These are phyloP conservation scores for Plasmopara halstedii DNA, from an alignment of 352 stramenopile genomes.

Conservation along the genomic window DNA sequence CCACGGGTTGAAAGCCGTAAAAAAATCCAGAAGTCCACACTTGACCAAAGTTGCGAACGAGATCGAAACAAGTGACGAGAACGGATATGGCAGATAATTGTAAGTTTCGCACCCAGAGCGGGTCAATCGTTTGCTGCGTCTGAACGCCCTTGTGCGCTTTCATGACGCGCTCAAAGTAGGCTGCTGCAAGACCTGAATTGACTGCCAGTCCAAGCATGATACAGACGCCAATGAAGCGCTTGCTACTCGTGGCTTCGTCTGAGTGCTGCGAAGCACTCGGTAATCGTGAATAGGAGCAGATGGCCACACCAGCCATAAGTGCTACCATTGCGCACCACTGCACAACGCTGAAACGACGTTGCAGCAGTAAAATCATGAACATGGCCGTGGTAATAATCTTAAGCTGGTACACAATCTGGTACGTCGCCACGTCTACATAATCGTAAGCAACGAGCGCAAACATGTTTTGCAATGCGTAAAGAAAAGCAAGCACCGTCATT, in stretches of 20 bases:
- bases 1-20: constrained; percentile 65
- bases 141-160: constrained; percentile 75
- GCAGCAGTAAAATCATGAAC: constrained; percentile 85
- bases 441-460: constrained; percentile 82
- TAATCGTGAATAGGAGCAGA: constrained; percentile 78
- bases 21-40: constrained; percentile 71
- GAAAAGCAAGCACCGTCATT: constrained; percentile 77
- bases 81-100: constrained; percentile 81
- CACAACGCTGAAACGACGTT: constrained; percentile 73
- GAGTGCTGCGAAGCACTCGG: constrained; percentile 19
- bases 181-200: constrained; percentile 81
- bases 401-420: constrained; percentile 87
- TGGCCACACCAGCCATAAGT: constrained; percentile 79
- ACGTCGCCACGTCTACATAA: constrained; percentile 85
- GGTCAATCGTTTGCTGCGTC: constrained; percentile 71
- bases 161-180: constrained; percentile 85
- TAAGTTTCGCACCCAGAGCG: constrained; percentile 81
- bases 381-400: constrained; percentile 88
- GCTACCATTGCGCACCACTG: constrained; percentile 82
- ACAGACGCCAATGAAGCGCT: constrained; percentile 65
- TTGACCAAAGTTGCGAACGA: constrained; percentile 56
- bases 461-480: constrained; percentile 85
- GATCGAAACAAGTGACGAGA: constrained; percentile 55
- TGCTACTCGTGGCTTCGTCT: constrained; percentile 30
- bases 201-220: constrained; percentile 73